Conservation (phyloP, 208 protist genomes). For the Wallacemonas sp. region DNA sequence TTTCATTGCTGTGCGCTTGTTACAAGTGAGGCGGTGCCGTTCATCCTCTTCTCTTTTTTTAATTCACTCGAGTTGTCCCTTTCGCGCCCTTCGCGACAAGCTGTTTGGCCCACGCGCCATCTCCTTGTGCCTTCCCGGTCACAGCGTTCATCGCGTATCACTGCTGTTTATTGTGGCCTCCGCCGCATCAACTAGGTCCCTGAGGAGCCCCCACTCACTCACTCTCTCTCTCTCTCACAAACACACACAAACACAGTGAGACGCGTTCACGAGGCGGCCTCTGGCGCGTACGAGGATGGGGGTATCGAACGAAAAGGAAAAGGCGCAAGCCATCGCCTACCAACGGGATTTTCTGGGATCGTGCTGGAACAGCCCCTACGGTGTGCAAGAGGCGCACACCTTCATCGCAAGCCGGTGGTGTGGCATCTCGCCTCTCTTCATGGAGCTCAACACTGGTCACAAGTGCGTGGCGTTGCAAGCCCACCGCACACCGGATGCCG, state of each 20-base stretch:
- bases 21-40: no score
- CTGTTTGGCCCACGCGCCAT: no score
- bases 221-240: neutral
- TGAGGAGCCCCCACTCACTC: neutral
- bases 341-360: slow-evolving; percentile 55
- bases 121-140: no score
- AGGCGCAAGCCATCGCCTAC: slow-evolving; percentile 43
- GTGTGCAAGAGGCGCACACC: slow-evolving; percentile 29
- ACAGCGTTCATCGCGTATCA: no score
- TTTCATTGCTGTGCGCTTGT: no score
- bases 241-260: slow-evolving; percentile 4
- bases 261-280: neutral
- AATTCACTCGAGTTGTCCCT: no score
- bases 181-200: no score
- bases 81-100: no score
- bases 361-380: slow-evolving; percentile 49
- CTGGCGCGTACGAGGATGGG: slow-evolving; percentile 21
- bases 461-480: slow-evolving; percentile 44
- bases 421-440: slow-evolving; percentile 39
- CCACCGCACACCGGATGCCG: slow-evolving; percentile 16
- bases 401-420: slow-evolving; percentile 52
- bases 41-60: neutral
- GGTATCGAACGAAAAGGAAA: slow-evolving; percentile 24
- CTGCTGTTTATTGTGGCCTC: no score
- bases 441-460: slow-evolving; percentile 43